phyloP scores from a whole-genome alignment of 805 yeast genomes.

The Yamadazyma sp. region DNA sequence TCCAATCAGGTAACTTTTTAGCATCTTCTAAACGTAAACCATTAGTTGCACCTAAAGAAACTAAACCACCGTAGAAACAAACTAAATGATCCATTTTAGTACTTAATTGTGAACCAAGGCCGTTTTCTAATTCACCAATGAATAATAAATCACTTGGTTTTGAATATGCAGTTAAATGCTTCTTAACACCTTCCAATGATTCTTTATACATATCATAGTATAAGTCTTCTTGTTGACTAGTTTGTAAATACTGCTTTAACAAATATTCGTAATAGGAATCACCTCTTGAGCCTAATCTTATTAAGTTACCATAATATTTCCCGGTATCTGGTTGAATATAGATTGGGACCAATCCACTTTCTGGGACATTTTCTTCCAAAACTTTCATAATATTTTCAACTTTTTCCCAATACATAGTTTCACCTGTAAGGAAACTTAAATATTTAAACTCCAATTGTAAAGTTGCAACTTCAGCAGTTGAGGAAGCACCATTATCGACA shows the following conservation, averaged over 20 bases:
- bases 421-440: constrained; percentile 76
- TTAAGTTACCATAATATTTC: constrained; percentile 55
- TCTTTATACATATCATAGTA: constrained; percentile 76
- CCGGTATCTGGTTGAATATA: constrained; percentile 75
- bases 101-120: constrained; percentile 57
- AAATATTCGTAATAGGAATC: constrained; percentile 91
- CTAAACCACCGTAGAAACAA: constrained; percentile 85
- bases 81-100: constrained; percentile 90
- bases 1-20: constrained; percentile 55
- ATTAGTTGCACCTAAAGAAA: constrained; percentile 85
- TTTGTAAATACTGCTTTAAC: constrained; percentile 80
- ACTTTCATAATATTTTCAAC: constrained; percentile 72
- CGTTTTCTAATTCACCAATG: constrained; percentile 74
- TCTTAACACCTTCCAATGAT: constrained; percentile 72
- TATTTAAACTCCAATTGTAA: constrained; percentile 86
- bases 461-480: constrained; percentile 88
- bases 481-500: constrained; percentile 72
- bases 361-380: constrained; percentile 60
- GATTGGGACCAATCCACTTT: constrained; percentile 81
- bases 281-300: constrained; percentile 87
- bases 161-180: constrained; percentile 58
- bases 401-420: constrained; percentile 69
- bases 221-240: constrained; percentile 54
- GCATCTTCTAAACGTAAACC: constrained; percentile 62
- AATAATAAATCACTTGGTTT: constrained; percentile 61